Base-by-base conservation (phyloP, 2,329 filamentous ascomycete genomes). In the Colletotrichum higginsianum region DNA sequence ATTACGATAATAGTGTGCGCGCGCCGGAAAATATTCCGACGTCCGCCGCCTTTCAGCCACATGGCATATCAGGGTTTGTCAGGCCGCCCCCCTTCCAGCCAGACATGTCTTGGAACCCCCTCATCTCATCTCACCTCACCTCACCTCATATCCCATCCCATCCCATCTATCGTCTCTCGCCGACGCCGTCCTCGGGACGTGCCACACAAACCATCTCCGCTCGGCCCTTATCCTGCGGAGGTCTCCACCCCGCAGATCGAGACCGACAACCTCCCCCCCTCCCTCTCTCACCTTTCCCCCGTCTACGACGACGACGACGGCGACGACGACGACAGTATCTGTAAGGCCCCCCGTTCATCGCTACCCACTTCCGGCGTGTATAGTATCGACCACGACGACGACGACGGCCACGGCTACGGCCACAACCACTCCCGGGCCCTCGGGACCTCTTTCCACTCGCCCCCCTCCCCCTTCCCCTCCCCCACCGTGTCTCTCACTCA, bases 241-340 rank as follows among this genome's bases (percentile, higher is more conserved):
- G 55, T 66, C 61, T 70, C 67, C 62, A 70, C 67, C 21, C 67
- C 67, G 67, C 46, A 66, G 38, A 57, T 26, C 30, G 38, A 40
- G 26, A 30, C 58, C 49, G 57, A 58, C 66, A 42, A 42, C 52
- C 26, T 55, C 30, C 7, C 30, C 30, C 30, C 30, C 30, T 30
- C 30, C 26, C 2, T 30, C 30, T 30, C 30, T 30, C 30, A 5
- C 30, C 8, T 30, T 30, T 4, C 26, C 26, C 26, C 26, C 26
- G n/a, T n/a, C n/a, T n/a, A n/a, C 21, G 21, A 23, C 21, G 23
- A 26, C 26, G 3, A 26, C 26, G 26, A 26, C 26, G 26, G 4
- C 26, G 26, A 26, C 26, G 26, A 26, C 26, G 26, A 26, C 26
- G 26, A 26, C 4, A 26, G 26, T 26, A 26, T 26, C 26, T 26